phyloP scores from a whole-genome alignment of 2,329 filamentous ascomycete genomes.

The Botryosphaeria agaves region DNA sequence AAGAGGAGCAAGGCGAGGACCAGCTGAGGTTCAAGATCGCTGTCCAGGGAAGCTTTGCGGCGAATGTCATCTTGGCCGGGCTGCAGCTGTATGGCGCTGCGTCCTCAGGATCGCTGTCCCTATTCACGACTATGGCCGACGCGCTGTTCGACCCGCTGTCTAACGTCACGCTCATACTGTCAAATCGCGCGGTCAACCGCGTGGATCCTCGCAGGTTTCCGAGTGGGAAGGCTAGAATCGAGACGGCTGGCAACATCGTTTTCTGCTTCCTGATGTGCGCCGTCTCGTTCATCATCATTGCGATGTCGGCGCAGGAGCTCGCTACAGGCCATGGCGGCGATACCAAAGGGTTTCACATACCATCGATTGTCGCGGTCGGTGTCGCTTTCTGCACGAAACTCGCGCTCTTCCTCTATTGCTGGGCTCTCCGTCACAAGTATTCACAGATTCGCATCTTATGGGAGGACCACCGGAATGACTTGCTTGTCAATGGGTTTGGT shows the following conservation, averaged over 20 bases:
- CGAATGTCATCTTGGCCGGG: constrained; percentile 61
- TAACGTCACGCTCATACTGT: constrained; percentile 74
- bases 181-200: constrained; percentile 70
- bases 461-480: constrained; percentile 93
- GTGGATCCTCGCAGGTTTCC: constrained; percentile 81
- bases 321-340: constrained; percentile 16
- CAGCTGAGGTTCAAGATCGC: constrained; percentile 59
- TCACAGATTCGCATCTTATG: constrained; percentile 82
- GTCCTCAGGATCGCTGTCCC: constrained; percentile 74
- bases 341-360: constrained; percentile 54
- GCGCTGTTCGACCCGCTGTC: constrained; percentile 83
- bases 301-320: constrained; percentile 64
- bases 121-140: constrained; percentile 97
- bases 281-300: constrained; percentile 83
- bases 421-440: constrained; percentile 77
- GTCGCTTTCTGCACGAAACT: constrained; percentile 79
- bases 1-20: constrained; percentile 64
- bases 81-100: constrained; percentile 83
- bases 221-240: constrained; percentile 81
- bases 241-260: constrained; percentile 87
- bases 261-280: constrained; percentile 95
- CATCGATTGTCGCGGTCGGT: constrained; percentile 69
- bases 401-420: constrained; percentile 76
- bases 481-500: constrained; percentile 75
- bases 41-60: constrained; percentile 50